Evolutionary conservation across 257 asterid genomes (phyloP).

Genomic region (Rauvolfia tetraphylla): DNA sequence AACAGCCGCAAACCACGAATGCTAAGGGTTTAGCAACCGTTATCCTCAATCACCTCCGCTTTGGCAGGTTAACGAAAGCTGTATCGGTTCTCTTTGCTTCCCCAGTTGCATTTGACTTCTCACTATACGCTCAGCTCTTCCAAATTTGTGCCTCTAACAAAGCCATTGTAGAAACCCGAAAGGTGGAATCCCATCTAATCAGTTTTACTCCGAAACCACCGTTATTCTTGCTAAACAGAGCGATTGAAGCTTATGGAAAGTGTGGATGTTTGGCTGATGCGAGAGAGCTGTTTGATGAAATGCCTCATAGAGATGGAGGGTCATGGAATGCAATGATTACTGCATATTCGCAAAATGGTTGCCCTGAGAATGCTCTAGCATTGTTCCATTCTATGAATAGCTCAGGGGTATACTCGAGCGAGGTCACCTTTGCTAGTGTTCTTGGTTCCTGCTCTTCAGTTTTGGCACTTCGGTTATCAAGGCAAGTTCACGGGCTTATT

Average conservation of each 20-base stretch:
- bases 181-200: slow-evolving; percentile 61
- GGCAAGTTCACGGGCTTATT: slow-evolving; percentile 68
- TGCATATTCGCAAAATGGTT: slow-evolving; percentile 53
- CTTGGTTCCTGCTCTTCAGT: slow-evolving; percentile 49
- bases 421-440: slow-evolving; percentile 74
- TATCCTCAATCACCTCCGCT: slow-evolving; percentile 51
- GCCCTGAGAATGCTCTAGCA: slow-evolving; percentile 31
- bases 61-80: slow-evolving; percentile 59
- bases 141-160: slow-evolving; percentile 45
- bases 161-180: slow-evolving; percentile 66
- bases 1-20: slow-evolving; percentile 14
- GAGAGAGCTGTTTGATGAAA: slow-evolving; percentile 63
- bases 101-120: slow-evolving; percentile 40
- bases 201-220: slow-evolving; percentile 59
- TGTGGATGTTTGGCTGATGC: slow-evolving; percentile 64
- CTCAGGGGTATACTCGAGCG: slow-evolving; percentile 55
- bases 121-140: slow-evolving; percentile 62
- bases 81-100: slow-evolving; percentile 57
- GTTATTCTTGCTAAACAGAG: slow-evolving; percentile 66
- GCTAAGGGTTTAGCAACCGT: slow-evolving; percentile 39
- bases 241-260: slow-evolving; percentile 59
- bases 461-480: slow-evolving; percentile 46
- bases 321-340: slow-evolving; percentile 83
- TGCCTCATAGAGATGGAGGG: slow-evolving; percentile 78
- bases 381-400: slow-evolving; percentile 52